Conservation (phyloP, 2,329 filamentous ascomycete species). For the Aureobasidium sp. region DNA sequence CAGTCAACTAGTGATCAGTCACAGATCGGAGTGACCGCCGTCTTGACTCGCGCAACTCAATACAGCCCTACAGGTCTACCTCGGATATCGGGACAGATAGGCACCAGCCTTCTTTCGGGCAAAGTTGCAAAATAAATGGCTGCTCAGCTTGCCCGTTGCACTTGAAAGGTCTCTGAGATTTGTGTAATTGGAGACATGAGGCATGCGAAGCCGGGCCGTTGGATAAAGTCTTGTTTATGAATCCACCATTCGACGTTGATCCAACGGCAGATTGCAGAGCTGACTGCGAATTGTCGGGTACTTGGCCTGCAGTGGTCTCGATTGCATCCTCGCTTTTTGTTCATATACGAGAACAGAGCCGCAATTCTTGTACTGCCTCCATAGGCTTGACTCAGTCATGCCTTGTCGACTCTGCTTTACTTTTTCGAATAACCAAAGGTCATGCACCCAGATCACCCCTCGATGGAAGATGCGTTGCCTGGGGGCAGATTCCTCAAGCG, state of each 20-base stretch:
- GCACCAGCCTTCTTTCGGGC: neutral
- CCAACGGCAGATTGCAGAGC: neutral
- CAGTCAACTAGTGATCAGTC: neutral
- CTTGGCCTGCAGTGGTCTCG: neutral
- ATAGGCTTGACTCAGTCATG: neutral
- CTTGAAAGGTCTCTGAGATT: neutral
- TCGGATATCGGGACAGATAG: neutral
- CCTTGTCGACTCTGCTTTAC: neutral
- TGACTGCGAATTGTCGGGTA: neutral
- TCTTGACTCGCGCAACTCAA: neutral
- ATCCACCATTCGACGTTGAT: neutral
- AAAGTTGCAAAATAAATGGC: neutral
- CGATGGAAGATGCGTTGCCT: neutral
- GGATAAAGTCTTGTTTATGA: neutral
- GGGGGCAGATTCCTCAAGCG: neutral
- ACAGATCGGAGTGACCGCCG: neutral
- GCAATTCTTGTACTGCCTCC: neutral
- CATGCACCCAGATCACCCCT: neutral
- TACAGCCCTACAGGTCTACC: neutral
- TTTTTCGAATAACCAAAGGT: neutral
- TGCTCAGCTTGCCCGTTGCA: neutral
- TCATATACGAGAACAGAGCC: neutral
- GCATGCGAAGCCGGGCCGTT: constrained; percentile 7
- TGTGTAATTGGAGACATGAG: neutral
- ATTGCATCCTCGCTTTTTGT: neutral